Conservation (phyloP, 139 green algal species). For the Chloropicon primus region DNA sequence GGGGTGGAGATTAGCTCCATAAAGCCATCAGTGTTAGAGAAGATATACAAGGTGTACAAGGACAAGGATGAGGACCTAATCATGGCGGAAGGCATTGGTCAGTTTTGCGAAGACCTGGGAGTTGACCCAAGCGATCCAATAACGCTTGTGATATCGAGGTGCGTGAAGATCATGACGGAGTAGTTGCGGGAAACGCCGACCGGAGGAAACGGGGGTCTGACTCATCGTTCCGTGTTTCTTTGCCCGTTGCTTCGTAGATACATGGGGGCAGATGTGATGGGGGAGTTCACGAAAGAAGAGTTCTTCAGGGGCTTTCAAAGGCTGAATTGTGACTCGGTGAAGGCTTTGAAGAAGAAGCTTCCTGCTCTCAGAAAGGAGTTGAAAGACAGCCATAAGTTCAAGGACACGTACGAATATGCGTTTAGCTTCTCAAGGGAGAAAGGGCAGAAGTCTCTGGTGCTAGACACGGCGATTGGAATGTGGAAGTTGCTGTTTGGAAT, state of each 20-base stretch:
- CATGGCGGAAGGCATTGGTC: constrained; percentile 48
- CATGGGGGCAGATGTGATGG: constrained; percentile 67
- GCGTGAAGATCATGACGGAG: too few relatives aligned
- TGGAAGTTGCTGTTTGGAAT: constrained; percentile 69
- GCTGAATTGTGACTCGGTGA: constrained; percentile 44
- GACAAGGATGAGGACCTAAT: constrained; percentile 33
- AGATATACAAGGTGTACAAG: constrained; percentile 30
- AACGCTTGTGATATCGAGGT: neutral
- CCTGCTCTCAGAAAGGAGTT: constrained; percentile 50
- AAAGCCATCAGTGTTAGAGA: constrained; percentile 12
- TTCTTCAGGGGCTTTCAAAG: constrained; percentile 49
- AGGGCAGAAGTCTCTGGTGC: constrained; percentile 81
- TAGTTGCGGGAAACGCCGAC: too few relatives aligned
- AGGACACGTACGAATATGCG: constrained; percentile 63
- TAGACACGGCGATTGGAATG: constrained; percentile 83
- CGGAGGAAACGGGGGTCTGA: too few relatives aligned
- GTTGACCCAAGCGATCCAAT: constrained; percentile 40
- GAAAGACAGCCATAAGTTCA: constrained; percentile 35
- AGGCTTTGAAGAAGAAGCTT: constrained; percentile 52
- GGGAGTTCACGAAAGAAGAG: constrained; percentile 65
- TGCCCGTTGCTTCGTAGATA: constrained; percentile 13
- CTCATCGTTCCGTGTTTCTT: neutral
- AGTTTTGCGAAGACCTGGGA: constrained; percentile 60
- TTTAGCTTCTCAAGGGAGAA: constrained; percentile 75
- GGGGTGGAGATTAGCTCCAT: neutral